These are phyloP conservation scores for Starmera stellimalicola DNA, from an alignment of 1,139 yeast genomes.

Conservation along the genomic window DNA sequence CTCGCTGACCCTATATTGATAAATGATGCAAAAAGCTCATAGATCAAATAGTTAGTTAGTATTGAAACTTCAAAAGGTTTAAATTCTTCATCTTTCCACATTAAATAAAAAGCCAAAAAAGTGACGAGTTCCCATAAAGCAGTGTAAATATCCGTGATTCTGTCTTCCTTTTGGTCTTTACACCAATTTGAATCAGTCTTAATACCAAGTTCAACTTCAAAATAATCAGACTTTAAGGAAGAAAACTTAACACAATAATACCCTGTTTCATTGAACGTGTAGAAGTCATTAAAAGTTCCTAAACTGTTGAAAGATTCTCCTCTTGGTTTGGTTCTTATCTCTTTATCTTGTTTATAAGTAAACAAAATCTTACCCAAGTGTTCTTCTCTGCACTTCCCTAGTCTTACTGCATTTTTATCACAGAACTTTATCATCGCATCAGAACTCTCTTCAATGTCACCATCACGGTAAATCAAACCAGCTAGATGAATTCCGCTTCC, in stretches of 20 bases:
- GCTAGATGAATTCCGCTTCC: constrained; percentile 32
- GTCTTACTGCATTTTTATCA: not conserved
- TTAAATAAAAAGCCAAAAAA: not conserved
- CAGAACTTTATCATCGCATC: not conserved
- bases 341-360: not conserved
- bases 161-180: not conserved
- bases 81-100: not conserved
- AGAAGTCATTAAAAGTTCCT: not conserved
- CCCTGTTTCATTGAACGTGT: not conserved
- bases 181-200: not conserved
- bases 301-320: not conserved
- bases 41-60: not conserved
- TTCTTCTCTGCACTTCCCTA: not conserved
- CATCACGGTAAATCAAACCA: not conserved
- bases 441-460: not conserved
- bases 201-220: not conserved
- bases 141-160: not conserved
- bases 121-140: not conserved
- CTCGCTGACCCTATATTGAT: not conserved
- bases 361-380: constrained; percentile 1
- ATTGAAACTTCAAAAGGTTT: not conserved
- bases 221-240: not conserved
- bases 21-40: not conserved
- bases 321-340: not conserved
- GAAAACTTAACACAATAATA: not conserved